Percentiles rank a stretch among this genome's conserved stretches.
phyloP scores from a whole-genome alignment of 176 grass and related monocot genomes.

The Puccinellia tenuiflora region DNA sequence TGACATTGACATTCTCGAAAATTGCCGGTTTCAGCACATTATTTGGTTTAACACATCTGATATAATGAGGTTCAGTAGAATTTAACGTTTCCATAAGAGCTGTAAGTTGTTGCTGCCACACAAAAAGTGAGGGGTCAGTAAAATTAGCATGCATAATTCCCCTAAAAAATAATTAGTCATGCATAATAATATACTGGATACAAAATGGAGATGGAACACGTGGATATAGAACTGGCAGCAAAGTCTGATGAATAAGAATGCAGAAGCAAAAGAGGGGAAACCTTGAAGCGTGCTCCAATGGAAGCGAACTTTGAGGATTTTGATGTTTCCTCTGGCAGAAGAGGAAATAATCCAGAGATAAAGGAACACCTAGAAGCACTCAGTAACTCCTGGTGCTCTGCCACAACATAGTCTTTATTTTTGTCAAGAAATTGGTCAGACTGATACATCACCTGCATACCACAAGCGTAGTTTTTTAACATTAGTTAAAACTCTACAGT shows the following conservation, averaged over 20 bases:
- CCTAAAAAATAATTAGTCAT: too few relatives aligned
- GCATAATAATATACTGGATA: background rate
- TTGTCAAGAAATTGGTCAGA: slow-evolving; percentile 96
- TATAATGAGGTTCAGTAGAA: slow-evolving; percentile 97
- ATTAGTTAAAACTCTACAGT: background rate
- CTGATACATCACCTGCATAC: slow-evolving; percentile 74
- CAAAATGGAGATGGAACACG: background rate
- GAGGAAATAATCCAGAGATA: slow-evolving; percentile 85
- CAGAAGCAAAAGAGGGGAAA: slow-evolving; percentile 1
- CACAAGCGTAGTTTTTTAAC: slow-evolving; percentile 1
- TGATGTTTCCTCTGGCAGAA: slow-evolving; percentile 67
- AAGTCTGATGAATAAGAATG: slow-evolving; percentile 14
- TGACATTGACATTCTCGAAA: slow-evolving; percentile 98
- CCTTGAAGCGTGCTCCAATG: slow-evolving; percentile 97
- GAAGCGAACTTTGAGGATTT: slow-evolving; percentile 98
- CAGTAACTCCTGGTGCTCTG: slow-evolving; percentile 93
- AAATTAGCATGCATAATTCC: background rate
- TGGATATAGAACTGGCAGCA: background rate
- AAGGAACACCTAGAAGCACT: slow-evolving; percentile 90
- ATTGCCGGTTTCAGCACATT: slow-evolving; percentile 92
- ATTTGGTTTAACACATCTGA: slow-evolving; percentile 99
- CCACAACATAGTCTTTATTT: slow-evolving; percentile 99
- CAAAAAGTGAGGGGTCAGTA: slow-evolving; percentile 22
- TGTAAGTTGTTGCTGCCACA: slow-evolving; percentile 86
- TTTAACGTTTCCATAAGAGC: slow-evolving; percentile 96